Evolutionary conservation across 2,329 filamentous ascomycete species (phyloP).

Genomic region (Capronia epimyces): DNA sequence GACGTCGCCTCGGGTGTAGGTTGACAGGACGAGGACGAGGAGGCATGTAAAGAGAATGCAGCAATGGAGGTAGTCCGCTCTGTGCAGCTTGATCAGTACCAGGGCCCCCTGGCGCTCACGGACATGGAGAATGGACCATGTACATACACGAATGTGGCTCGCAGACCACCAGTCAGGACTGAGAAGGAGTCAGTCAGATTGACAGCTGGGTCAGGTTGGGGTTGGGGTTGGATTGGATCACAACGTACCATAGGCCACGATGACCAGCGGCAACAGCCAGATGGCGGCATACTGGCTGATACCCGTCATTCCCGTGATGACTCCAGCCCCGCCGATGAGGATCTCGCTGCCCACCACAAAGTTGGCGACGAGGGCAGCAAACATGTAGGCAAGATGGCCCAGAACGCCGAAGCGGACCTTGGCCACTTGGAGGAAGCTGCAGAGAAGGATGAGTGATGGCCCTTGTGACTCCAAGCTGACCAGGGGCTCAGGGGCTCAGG

Average conservation of each 20-base stretch:
- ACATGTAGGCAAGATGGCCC: constrained; percentile 74
- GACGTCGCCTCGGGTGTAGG: constrained; percentile 67
- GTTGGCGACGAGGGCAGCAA: constrained; percentile 76
- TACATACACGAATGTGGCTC: constrained; percentile 61
- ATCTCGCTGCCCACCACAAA: constrained; percentile 65
- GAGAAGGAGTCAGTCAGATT: not conserved
- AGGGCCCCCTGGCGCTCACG: no score
- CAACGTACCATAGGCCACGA: constrained; percentile 61
- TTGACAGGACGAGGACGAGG: constrained; percentile 71
- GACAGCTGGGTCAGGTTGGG: no score
- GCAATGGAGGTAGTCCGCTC: constrained; percentile 41
- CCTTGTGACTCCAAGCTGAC: not conserved
- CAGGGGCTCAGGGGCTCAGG: no score
- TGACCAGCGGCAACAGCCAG: constrained; percentile 73
- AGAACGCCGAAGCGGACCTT: constrained; percentile 67
- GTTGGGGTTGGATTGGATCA: not conserved
- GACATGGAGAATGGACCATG: constrained; percentile 82
- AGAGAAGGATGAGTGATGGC: not conserved
- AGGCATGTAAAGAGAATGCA: constrained; percentile 39
- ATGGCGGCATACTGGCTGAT: constrained; percentile 75
- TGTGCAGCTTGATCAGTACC: constrained; percentile 49
- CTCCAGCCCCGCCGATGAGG: constrained; percentile 42
- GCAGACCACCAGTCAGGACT: constrained; percentile 47
- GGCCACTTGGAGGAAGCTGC: constrained; percentile 62
- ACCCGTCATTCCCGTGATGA: constrained; percentile 58